Conservation (phyloP, 768 basidiomycete species). For the Lyophyllum shimeji region DNA sequence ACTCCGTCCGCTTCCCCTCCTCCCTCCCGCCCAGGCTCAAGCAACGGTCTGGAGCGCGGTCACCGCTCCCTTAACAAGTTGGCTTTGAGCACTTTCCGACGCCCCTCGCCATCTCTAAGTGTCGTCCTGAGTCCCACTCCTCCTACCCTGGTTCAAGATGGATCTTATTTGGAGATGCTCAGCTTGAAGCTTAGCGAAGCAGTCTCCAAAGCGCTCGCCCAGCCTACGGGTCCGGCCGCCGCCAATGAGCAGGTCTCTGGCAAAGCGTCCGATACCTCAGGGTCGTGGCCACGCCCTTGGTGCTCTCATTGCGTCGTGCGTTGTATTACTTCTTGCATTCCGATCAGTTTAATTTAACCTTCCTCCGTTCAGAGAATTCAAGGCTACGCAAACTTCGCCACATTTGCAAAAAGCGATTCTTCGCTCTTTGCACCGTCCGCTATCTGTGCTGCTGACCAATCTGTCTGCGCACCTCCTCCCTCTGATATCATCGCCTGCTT, state of each 20-base stretch:
- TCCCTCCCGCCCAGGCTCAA: constrained; percentile 38
- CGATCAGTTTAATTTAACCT: constrained; percentile 11
- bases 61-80: constrained; percentile 57
- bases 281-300: constrained; percentile 73
- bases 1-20: constrained; percentile 17
- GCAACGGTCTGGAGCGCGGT: constrained; percentile 39
- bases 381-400: constrained; percentile 58
- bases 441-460: constrained; percentile 73
- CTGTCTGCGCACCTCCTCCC: constrained; percentile 68
- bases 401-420: constrained; percentile 70
- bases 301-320: constrained; percentile 69
- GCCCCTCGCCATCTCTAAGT: constrained; percentile 48
- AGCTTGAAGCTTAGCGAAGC: constrained; percentile 80
- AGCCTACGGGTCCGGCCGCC: constrained; percentile 54
- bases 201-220: constrained; percentile 71
- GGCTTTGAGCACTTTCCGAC: constrained; percentile 58
- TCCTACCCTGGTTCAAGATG: constrained; percentile 65
- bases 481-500: constrained; percentile 61
- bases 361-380: constrained; percentile 56
- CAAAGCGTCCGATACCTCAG: constrained; percentile 68
- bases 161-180: constrained; percentile 76
- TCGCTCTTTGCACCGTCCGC: constrained; percentile 71
- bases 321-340: constrained; percentile 17
- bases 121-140: constrained; percentile 33
- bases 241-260: constrained; percentile 59